Conservation (phyloP, 768 basidiomycete species). For the Phaeotremella fagi region DNA sequence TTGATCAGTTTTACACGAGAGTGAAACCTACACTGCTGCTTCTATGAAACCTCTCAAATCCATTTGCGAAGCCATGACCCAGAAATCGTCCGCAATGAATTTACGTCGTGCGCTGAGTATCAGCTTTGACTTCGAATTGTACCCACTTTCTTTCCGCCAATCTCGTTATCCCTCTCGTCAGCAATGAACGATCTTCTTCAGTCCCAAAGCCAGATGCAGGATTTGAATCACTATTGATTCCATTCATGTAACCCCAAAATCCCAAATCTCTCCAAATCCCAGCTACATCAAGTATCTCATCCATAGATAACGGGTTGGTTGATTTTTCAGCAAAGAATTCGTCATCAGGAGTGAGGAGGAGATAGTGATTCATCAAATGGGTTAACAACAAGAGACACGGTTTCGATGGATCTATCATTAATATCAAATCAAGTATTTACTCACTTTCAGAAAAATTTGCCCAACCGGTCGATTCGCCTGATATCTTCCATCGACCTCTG, state of each 20-base stretch:
- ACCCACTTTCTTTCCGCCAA: slow-evolving; percentile 86
- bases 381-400: slow-evolving; percentile 69
- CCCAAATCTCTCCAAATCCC: slow-evolving; percentile 77
- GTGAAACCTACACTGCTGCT: slow-evolving; percentile 54
- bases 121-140: too few species aligned
- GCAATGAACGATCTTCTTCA: slow-evolving; percentile 68
- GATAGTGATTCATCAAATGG: slow-evolving; percentile 74
- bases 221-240: slow-evolving; percentile 52
- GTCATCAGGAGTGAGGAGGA: slow-evolving; percentile 91
- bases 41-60: slow-evolving; percentile 72
- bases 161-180: slow-evolving; percentile 71
- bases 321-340: slow-evolving; percentile 66
- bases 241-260: slow-evolving; percentile 69
- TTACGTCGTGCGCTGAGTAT: slow-evolving; percentile 66
- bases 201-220: slow-evolving; percentile 47
- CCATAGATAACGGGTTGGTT: slow-evolving; percentile 68
- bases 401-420: slow-evolving; percentile 48
- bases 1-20: not conserved
- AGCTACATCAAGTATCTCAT: slow-evolving; percentile 72
- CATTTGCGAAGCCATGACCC: slow-evolving; percentile 63
- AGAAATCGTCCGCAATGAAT: slow-evolving; percentile 78
- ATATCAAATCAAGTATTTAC: slow-evolving; percentile 31
- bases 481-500: slow-evolving; percentile 28
- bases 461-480: slow-evolving; percentile 15
- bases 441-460: slow-evolving; percentile 45